Evolutionary conservation across 331 rosid genomes (phyloP).

Genomic region (Acacia pycnantha): DNA sequence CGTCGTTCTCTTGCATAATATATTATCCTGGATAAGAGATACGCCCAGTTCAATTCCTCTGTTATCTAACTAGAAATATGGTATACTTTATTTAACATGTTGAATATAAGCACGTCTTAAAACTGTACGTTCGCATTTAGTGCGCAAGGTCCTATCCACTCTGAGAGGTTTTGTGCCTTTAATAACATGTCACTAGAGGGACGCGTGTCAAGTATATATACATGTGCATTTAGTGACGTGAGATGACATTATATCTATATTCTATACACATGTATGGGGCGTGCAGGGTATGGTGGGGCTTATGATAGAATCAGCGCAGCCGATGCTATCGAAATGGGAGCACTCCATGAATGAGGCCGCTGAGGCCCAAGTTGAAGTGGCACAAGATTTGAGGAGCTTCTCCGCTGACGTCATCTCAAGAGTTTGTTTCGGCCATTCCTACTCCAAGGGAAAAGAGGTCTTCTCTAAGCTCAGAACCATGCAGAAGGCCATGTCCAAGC

Average conservation of each 20-base stretch:
- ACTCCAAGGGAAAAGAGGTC: slow-evolving; percentile 63
- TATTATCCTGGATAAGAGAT: background rate
- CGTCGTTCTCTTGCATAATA: background rate
- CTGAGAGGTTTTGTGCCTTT: background rate
- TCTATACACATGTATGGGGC: background rate
- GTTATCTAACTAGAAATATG: background rate
- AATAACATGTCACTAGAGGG: background rate
- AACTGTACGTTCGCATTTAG: background rate
- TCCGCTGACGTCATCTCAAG: slow-evolving; percentile 92
- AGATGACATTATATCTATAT: background rate
- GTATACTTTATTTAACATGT: background rate
- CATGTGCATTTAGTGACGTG: background rate
- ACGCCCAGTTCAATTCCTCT: background rate
- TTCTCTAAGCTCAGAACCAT: slow-evolving; percentile 79
- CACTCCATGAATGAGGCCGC: slow-evolving; percentile 33
- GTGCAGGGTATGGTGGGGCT: slow-evolving; percentile 85
- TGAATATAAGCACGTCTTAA: background rate
- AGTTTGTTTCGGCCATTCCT: slow-evolving; percentile 90
- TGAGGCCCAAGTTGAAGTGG: slow-evolving; percentile 65
- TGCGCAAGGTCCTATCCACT: background rate
- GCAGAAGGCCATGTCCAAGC: slow-evolving; percentile 53
- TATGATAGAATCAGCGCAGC: slow-evolving; percentile 62
- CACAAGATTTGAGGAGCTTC: slow-evolving; percentile 56
- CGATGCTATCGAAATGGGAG: slow-evolving; percentile 67
- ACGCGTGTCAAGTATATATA: background rate